These are phyloP conservation scores for Cotoneaster glaucophyllus DNA, from an alignment of 306 rosid species.

Conservation along the genomic window DNA sequence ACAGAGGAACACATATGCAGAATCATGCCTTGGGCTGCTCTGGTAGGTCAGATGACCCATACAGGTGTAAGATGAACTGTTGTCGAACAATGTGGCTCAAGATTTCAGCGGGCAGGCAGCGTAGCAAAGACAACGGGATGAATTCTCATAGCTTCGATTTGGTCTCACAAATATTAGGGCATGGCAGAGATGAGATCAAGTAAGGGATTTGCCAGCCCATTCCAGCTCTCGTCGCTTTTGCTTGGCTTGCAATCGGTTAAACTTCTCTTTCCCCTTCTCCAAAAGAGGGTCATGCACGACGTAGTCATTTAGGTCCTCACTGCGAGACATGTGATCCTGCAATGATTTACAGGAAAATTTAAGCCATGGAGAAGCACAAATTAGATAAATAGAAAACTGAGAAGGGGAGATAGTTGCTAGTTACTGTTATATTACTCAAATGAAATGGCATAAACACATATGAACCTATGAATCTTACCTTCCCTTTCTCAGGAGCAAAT, in stretches of 20 bases:
- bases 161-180: not conserved
- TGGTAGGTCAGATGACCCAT: not conserved
- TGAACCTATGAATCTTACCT: constrained; percentile 41
- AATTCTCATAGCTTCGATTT: not conserved
- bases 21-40: not conserved
- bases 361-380: not conserved
- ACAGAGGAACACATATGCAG: not conserved
- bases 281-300: constrained; percentile 85
- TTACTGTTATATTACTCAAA: not conserved
- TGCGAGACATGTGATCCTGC: constrained; percentile 92
- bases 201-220: constrained; percentile 58
- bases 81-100: not conserved
- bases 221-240: constrained; percentile 55
- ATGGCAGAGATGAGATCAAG: constrained; percentile 19
- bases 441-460: not conserved
- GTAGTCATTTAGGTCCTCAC: constrained; percentile 71
- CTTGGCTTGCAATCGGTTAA: constrained; percentile 85
- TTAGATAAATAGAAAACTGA: not conserved
- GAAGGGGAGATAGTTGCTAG: not conserved
- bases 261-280: constrained; percentile 95
- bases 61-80: not conserved
- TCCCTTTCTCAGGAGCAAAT: constrained; percentile 52
- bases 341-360: not conserved
- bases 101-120: not conserved
- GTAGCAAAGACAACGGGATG: not conserved